phyloP scores from a whole-genome alignment of 768 basidiomycete species.

The Rhodocollybia butyracea region DNA sequence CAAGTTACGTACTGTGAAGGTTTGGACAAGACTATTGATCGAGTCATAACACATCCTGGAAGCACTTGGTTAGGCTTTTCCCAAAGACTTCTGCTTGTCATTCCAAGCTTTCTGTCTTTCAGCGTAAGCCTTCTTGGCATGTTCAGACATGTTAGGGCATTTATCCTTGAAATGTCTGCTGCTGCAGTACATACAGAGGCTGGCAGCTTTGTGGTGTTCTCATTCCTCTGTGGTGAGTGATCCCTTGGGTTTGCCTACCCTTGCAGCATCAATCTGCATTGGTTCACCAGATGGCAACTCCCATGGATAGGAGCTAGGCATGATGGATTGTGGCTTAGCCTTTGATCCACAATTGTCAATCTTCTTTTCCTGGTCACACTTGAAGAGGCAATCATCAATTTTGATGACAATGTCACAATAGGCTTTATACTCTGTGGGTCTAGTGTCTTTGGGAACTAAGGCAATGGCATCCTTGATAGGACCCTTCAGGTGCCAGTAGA shows the following conservation, averaged over 20 bases:
- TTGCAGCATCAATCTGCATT: neutral
- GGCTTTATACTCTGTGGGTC: neutral
- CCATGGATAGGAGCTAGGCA: neutral
- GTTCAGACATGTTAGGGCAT: neutral
- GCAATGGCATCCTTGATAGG: neutral
- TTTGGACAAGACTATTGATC: too few relatives aligned
- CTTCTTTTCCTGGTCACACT: neutral
- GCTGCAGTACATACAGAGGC: neutral
- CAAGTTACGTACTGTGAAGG: too few relatives aligned
- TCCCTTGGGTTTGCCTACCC: neutral
- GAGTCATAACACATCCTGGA: too few relatives aligned
- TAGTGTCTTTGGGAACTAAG: neutral
- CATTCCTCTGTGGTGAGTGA: neutral
- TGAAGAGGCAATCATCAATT: neutral
- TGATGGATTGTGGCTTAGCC: neutral
- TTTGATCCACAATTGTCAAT: neutral
- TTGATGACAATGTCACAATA: neutral
- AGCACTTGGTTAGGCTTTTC: neutral
- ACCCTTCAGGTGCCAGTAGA: neutral
- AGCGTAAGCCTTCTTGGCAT: too few relatives aligned
- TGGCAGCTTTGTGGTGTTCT: neutral
- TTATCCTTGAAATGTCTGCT: neutral
- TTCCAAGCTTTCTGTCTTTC: rapidly evolving
- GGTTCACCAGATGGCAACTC: neutral
- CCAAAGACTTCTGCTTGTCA: neutral